phyloP scores from a whole-genome alignment of 2,329 filamentous ascomycete species.

The Aureobasidium leucospermi region DNA sequence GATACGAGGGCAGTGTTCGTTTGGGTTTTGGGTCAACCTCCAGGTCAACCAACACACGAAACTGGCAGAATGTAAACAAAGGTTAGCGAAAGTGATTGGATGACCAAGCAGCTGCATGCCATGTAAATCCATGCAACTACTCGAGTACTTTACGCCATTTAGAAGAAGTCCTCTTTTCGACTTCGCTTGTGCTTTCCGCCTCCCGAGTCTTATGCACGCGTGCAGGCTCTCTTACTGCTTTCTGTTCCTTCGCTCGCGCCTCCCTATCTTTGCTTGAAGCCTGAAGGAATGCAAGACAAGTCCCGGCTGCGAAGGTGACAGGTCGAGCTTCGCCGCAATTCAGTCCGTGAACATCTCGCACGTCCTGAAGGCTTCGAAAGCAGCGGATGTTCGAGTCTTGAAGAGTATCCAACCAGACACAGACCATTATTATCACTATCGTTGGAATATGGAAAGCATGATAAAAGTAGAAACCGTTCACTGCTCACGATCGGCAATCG shows the following conservation, averaged over 20 bases:
- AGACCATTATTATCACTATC: neutral
- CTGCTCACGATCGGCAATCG: slow-evolving; percentile 9
- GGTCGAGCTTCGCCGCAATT: neutral
- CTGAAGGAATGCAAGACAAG: neutral
- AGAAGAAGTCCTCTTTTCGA: neutral
- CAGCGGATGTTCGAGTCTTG: neutral
- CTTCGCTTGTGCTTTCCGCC: slow-evolving; percentile 7
- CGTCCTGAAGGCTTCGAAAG: neutral
- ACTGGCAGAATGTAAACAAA: slow-evolving; percentile 9
- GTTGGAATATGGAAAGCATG: neutral
- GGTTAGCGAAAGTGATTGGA: neutral
- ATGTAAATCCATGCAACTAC: neutral
- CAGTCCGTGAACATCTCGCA: neutral
- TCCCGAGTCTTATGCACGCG: neutral
- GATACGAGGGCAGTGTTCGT: too few species aligned
- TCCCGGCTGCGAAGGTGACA: neutral
- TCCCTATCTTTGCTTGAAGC: neutral
- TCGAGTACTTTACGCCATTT: neutral
- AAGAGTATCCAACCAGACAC: neutral
- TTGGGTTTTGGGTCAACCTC: too few species aligned
- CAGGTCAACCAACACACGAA: neutral
- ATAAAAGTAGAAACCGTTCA: slow-evolving; percentile 9
- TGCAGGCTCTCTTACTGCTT: slow-evolving; percentile 5
- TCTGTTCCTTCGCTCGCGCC: slow-evolving; percentile 6
- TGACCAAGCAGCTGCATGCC: neutral